A percentile compares a stretch with the other conserved stretches of the same genome.
Evolutionary conservation across 2,329 filamentous ascomycete genomes (phyloP).

Genomic region (Cadophora gregata): DNA sequence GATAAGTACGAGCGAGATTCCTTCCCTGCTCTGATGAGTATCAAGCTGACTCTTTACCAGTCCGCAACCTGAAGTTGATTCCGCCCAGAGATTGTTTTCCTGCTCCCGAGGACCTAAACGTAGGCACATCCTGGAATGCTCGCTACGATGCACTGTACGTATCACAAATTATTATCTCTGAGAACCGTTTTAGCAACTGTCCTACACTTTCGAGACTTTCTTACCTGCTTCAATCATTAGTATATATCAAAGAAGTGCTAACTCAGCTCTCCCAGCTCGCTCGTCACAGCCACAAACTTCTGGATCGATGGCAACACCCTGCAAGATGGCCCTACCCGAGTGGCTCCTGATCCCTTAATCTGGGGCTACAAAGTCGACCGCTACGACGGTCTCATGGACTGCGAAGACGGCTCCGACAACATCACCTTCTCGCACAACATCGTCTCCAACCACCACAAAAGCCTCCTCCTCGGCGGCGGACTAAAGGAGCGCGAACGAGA

Average conservation of each 20-base stretch:
- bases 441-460: constrained; percentile 16
- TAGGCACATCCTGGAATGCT: constrained; percentile 16
- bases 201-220: too few species aligned
- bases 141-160: constrained; percentile 17
- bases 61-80: constrained; percentile 17
- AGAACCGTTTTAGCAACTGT: too few species aligned
- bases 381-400: constrained; percentile 18
- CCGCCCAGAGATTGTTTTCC: constrained; percentile 15
- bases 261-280: not conserved
- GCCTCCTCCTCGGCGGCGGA: constrained; percentile 7
- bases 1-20: not conserved
- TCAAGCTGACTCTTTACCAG: not conserved
- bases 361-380: constrained; percentile 15
- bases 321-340: not conserved
- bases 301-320: constrained; percentile 21
- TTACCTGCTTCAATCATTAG: too few species aligned
- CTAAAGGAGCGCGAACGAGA: constrained; percentile 12
- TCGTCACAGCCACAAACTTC: constrained; percentile 19
- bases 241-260: not conserved
- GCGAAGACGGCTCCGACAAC: constrained; percentile 18
- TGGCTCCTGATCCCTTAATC: constrained; percentile 11
- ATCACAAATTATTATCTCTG: too few species aligned
- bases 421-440: constrained; percentile 22
- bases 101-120: not conserved
- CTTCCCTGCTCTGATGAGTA: not conserved